Percentiles rank a stretch among this genome's conserved stretches.
Conservation (phyloP, 148 eudicot species). For the Chenopodium album region DNA sequence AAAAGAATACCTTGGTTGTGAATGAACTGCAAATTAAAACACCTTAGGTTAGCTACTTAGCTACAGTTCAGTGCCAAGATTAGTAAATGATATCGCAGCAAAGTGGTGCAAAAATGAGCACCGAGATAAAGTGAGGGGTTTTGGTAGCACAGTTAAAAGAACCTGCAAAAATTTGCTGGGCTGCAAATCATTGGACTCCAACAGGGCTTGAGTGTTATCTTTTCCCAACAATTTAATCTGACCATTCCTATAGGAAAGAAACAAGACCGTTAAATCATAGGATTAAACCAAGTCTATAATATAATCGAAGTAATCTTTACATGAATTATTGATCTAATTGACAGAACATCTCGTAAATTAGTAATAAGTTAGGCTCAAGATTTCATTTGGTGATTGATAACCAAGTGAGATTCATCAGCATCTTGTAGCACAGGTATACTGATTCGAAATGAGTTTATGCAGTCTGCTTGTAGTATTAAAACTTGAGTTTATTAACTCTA, state of each 20-base stretch:
- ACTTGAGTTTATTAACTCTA: neutral
- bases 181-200: conserved; percentile 59
- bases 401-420: conserved; percentile 5
- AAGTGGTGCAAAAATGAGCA: conserved; percentile 5
- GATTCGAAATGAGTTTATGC: neutral
- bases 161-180: conserved; percentile 90
- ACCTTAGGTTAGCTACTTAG: conserved; percentile 7
- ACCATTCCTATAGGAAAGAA: conserved; percentile 56
- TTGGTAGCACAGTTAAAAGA: neutral
- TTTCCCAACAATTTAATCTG: conserved; percentile 76
- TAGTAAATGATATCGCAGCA: neutral
- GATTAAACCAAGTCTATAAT: neutral
- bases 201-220: conserved; percentile 65
- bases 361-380: neutral
- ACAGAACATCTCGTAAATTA: too few relatives aligned
- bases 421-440: neutral
- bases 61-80: neutral
- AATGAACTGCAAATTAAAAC: conserved; percentile 53
- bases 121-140: neutral
- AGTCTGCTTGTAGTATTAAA: neutral
- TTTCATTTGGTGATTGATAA: conserved; percentile 1
- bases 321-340: neutral
- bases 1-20: conserved; percentile 74
- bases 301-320: neutral
- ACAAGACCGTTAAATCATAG: neutral